Evolutionary conservation across 805 yeast genomes (phyloP).

Genomic region (Zygosaccharomyces bisporus): DNA sequence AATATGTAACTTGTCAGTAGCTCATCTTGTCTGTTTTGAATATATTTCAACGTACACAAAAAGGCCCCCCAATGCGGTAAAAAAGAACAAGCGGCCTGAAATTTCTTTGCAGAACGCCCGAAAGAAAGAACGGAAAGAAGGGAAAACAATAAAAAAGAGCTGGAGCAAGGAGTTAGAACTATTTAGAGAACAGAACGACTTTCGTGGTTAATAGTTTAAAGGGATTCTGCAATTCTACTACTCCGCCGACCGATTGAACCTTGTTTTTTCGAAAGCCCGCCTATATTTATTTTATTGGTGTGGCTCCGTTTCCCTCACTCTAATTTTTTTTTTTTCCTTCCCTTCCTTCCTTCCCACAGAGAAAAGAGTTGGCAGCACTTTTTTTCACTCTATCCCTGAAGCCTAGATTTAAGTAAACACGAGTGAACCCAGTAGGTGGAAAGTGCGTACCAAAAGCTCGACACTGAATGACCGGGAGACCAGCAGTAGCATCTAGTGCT

Average conservation of each 20-base stretch:
- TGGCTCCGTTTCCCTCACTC: not conserved
- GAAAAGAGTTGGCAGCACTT: conserved; percentile 2
- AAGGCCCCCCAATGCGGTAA: not conserved
- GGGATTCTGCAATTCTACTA: not conserved
- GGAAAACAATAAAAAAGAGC: conserved; percentile 2
- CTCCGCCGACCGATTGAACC: not conserved
- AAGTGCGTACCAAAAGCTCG: conserved; percentile 1
- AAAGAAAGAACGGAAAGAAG: conserved; percentile 1
- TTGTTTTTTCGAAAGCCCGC: not conserved
- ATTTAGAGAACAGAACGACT: not conserved
- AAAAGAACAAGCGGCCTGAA: conserved; percentile 4
- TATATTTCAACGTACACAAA: conserved; percentile 5
- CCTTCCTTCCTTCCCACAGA: not conserved
- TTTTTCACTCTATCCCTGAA: not conserved
- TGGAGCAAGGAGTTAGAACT: not conserved
- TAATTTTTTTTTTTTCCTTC: conserved; percentile 1
- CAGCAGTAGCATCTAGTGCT: conserved; percentile 2
- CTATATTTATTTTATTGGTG: not conserved
- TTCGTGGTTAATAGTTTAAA: not conserved
- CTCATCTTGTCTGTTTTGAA: not conserved
- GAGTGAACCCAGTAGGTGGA: not conserved
- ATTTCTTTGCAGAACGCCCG: conserved; percentile 6
- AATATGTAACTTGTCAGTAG: not conserved
- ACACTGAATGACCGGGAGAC: conserved; percentile 4
- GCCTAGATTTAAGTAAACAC: not conserved